Percentiles rank a stretch among this genome's conserved stretches.
phyloP scores from a whole-genome alignment of 2,329 filamentous ascomycete species.

The Cladosporium austrohemisphaericum region DNA sequence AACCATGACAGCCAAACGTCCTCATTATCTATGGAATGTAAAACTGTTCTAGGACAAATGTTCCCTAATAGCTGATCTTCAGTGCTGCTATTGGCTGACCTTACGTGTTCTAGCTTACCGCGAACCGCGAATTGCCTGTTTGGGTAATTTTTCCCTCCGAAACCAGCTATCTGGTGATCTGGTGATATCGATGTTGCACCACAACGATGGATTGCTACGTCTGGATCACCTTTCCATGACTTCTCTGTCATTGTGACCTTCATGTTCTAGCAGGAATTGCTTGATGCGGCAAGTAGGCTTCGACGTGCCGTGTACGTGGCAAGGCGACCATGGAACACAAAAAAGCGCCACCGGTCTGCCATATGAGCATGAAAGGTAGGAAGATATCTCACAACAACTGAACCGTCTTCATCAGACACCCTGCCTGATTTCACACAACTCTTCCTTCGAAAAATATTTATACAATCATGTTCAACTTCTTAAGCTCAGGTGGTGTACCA shows the following conservation, averaged over 20 bases:
- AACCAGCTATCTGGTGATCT: constrained; percentile 10
- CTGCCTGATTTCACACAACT: not conserved
- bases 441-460: no score
- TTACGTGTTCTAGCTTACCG: constrained; percentile 5
- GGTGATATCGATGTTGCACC: constrained; percentile 10
- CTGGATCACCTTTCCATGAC: constrained; percentile 11
- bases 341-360: constrained; percentile 7
- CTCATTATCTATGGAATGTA: constrained; percentile 12
- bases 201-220: constrained; percentile 8
- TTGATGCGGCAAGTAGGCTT: constrained; percentile 2
- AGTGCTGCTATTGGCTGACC: constrained; percentile 5
- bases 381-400: not conserved
- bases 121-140: constrained; percentile 9
- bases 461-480: constrained; percentile 10
- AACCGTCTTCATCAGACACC: no score
- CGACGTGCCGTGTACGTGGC: constrained; percentile 1
- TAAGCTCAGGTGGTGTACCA: constrained; percentile 6
- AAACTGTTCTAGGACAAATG: constrained; percentile 12
- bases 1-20: constrained; percentile 1
- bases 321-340: constrained; percentile 3
- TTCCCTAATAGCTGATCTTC: constrained; percentile 11
- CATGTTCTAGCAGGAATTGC: not conserved
- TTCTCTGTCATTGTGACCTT: not conserved
- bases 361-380: constrained; percentile 2
- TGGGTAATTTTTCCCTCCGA: constrained; percentile 11